Evolutionary conservation across 163 green algal species (phyloP), one percentile per base, ranked within the genome.

Genomic region (Volvox carteri): DNA sequence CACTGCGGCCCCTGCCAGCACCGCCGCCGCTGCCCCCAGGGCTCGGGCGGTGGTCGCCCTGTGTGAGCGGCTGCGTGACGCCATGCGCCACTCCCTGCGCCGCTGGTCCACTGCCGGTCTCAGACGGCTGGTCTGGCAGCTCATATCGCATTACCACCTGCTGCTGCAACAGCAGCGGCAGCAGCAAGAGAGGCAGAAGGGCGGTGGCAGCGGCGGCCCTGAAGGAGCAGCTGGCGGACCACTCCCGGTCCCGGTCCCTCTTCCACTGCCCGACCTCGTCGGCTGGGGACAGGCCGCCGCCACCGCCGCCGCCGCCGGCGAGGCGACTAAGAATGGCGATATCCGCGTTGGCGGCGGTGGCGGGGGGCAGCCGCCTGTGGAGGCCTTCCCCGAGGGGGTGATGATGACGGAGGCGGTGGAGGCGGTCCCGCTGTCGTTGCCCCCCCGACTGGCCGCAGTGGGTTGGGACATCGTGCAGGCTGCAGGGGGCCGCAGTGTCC

Each of bases 111-210:
- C 60, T 0, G 30, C 37, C 8, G 79, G 79, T 30, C 62, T 87
- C 30, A 41, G 67, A 62, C 79, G 62, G 30, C 60, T 87, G 42
- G 1, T 78, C 21, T 39, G 73, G 79, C 56, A 87, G 79, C 79
- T 87, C 39, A 48, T 41, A n/a, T 8, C 60, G 16, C 52, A 30
- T 39, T 78, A 77, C 78, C 41, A 77, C 41, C 33, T 62, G 54
- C 79, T 78, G 62, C 60, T 33, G n/a, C n/a, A 78, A 37, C 30
- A 78, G n/a, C 58, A 52, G 75, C 46, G n/a, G 46, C 28, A 68
- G 46, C 11, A 41, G 33, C 75, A 68, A 33, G 48, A 39, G 73
- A 25, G 42, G 73, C 0, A 16, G 75, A n/a, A 50, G 48, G 75
- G 75, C 48, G 75, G 75, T 18, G 75, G 75, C 41, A 41, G 72